Evolutionary conservation across 2,329 filamentous ascomycete genomes (phyloP).

Genomic region (Ophiostoma pallidulum): DNA sequence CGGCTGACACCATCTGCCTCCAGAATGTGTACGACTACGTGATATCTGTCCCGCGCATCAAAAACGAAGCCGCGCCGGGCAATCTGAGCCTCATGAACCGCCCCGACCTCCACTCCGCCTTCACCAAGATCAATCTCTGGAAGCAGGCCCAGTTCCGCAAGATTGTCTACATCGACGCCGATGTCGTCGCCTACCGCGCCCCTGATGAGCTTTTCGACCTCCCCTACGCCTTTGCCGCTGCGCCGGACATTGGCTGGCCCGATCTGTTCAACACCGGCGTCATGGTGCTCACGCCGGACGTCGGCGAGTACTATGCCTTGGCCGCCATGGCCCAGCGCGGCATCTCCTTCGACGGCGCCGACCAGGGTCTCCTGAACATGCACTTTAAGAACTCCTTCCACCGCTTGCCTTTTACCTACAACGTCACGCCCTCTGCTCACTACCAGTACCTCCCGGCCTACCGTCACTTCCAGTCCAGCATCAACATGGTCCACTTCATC

Average conservation of each 20-base stretch:
- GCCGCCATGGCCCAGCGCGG: constrained; percentile 74
- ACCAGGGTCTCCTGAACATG: constrained; percentile 92
- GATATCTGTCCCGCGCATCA: constrained; percentile 71
- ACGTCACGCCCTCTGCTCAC: constrained; percentile 90
- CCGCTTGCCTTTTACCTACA: constrained; percentile 88
- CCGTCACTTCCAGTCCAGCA: constrained; percentile 80
- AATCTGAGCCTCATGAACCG: constrained; percentile 92
- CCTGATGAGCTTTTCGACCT: constrained; percentile 84
- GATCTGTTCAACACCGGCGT: constrained; percentile 98
- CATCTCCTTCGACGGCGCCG: constrained; percentile 92
- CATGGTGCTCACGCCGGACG: constrained; percentile 79
- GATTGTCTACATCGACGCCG: constrained; percentile 91
- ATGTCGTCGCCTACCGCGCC: constrained; percentile 81
- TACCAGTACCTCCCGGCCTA: constrained; percentile 98
- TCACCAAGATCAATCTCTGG: constrained; percentile 96
- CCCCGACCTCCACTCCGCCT: constrained; percentile 79
- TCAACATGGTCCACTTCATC: constrained; percentile 91
- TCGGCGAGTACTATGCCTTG: constrained; percentile 81
- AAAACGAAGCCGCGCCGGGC: constrained; percentile 58
- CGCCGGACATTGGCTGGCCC: constrained; percentile 94
- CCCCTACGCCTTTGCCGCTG: constrained; percentile 53
- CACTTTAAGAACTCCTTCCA: constrained; percentile 80
- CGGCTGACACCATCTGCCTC: too few species aligned
- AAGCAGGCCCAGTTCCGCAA: constrained; percentile 79
- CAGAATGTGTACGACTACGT: constrained; percentile 81